Evolutionary conservation across 805 yeast species (phyloP).

Genomic region (Lipomyces kockii): DNA sequence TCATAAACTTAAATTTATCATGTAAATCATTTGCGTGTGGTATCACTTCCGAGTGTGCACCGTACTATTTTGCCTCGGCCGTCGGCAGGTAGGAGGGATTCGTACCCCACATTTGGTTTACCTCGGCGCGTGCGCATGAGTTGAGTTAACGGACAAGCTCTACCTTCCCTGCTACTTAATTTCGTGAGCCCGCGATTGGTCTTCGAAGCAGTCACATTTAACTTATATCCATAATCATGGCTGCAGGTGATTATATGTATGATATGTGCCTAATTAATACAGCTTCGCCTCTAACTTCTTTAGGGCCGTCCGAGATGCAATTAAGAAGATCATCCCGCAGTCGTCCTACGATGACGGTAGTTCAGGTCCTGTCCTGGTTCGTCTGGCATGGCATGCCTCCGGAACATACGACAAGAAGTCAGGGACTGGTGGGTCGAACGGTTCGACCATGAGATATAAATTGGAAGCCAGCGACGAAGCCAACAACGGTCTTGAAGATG

Average conservation of each 20-base stretch:
- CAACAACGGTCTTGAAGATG: slow-evolving; percentile 67
- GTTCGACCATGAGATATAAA: slow-evolving; percentile 66
- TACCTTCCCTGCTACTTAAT: too few relatives aligned
- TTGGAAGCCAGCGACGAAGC: slow-evolving; percentile 60
- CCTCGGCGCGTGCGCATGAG: too few relatives aligned
- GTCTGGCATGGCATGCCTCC: slow-evolving; percentile 80
- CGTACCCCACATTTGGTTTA: too few relatives aligned
- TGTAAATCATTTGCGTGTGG: too few relatives aligned
- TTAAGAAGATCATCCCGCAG: slow-evolving; percentile 45
- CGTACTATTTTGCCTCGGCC: too few relatives aligned
- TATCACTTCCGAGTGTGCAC: too few relatives aligned
- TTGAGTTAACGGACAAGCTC: too few relatives aligned
- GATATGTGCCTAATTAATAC: background rate
- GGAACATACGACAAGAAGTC: slow-evolving; percentile 69
- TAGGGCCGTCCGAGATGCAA: slow-evolving; percentile 47
- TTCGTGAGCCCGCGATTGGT: too few relatives aligned
- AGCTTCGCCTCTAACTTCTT: background rate
- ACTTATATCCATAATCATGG: slow-evolving; percentile 1
- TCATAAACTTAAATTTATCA: too few relatives aligned
- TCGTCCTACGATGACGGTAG: slow-evolving; percentile 69
- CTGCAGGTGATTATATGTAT: slow-evolving; percentile 24
- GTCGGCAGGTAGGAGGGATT: too few relatives aligned
- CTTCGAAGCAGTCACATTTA: too few relatives aligned
- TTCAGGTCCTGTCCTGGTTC: slow-evolving; percentile 71
- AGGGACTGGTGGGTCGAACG: slow-evolving; percentile 59